Percentiles rank a stretch among this genome's conserved stretches.
Evolutionary conservation across 148 eudicot species (phyloP).

Genomic region (Dysphania ambrosioides): DNA sequence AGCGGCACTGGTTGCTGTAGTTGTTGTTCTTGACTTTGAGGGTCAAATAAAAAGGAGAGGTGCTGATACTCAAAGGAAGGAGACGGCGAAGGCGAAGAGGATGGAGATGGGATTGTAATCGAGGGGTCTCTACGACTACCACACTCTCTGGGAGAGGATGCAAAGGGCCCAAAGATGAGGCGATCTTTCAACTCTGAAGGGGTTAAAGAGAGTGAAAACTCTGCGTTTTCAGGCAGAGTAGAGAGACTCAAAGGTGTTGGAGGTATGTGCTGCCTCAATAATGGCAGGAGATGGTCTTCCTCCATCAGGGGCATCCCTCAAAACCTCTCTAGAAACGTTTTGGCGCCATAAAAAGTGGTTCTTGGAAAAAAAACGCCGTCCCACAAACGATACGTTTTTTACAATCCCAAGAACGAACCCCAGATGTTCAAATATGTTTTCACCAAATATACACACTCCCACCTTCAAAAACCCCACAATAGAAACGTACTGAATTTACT

Average conservation of each 20-base stretch:
- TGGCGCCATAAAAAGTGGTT: conserved; percentile 18
- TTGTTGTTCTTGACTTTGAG: not conserved
- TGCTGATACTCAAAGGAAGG: conserved; percentile 25
- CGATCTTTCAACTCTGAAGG: conserved; percentile 73
- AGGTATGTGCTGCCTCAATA: conserved; percentile 33
- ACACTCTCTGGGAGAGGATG: not conserved
- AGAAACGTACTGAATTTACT: too few species aligned
- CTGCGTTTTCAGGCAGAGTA: conserved; percentile 63
- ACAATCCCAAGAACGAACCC: too few species aligned
- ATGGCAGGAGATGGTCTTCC: conserved; percentile 61
- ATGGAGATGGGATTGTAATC: conserved; percentile 22
- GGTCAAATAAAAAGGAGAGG: not conserved
- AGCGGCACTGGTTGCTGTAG: conserved; percentile 2
- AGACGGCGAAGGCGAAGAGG: conserved; percentile 22
- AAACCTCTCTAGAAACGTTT: conserved; percentile 23
- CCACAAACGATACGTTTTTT: too few species aligned
- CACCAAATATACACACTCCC: too few species aligned
- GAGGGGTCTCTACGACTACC: too few species aligned
- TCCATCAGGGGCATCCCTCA: conserved; percentile 47
- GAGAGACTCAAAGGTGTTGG: conserved; percentile 34
- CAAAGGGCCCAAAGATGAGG: conserved; percentile 65
- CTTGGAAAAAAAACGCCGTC: too few species aligned
- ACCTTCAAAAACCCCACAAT: too few species aligned
- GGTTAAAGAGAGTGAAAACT: conserved; percentile 45
- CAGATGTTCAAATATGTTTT: too few species aligned